Evolutionary conservation across 257 asterid genomes (phyloP).

Genomic region (Gentiana macrophylla): DNA sequence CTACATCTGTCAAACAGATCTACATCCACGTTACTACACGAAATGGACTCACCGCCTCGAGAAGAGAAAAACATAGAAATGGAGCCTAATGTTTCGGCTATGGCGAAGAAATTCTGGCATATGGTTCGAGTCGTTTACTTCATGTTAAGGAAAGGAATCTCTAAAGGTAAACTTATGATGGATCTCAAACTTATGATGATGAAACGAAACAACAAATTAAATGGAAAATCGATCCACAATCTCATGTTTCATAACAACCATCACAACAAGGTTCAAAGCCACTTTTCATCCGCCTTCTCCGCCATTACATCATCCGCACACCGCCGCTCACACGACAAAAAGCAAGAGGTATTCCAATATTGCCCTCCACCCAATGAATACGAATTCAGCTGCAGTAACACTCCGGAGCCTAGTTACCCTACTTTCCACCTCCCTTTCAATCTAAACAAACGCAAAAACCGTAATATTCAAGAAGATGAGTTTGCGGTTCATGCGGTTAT

Average conservation of each 20-base stretch:
- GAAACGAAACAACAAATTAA: constrained; percentile 71
- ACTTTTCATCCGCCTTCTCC: constrained; percentile 10
- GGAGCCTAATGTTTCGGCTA: constrained; percentile 55
- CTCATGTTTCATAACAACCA: constrained; percentile 43
- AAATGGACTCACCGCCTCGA: background rate
- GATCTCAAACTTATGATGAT: constrained; percentile 48
- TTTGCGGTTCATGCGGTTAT: constrained; percentile 13
- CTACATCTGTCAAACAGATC: background rate
- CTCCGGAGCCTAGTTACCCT: constrained; percentile 36
- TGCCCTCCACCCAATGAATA: constrained; percentile 27
- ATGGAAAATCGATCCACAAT: constrained; percentile 62
- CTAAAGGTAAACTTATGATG: constrained; percentile 45
- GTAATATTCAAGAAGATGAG: constrained; percentile 3
- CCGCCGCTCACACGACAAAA: constrained; percentile 13
- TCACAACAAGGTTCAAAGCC: constrained; percentile 24
- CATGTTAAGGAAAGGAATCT: constrained; percentile 68
- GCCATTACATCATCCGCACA: constrained; percentile 13
- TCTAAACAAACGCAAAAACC: constrained; percentile 24
- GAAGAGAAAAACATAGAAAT: constrained; percentile 18
- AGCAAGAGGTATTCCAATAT: constrained; percentile 7
- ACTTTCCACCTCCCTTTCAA: constrained; percentile 32
- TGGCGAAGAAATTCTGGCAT: constrained; percentile 67
- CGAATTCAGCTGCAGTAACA: constrained; percentile 82
- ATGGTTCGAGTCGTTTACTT: constrained; percentile 40
- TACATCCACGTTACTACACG: background rate